Evolutionary conservation across 1,284 basidiomycete genomes (phyloP).

Genomic region (Moesziomyces parantarcticus): DNA sequence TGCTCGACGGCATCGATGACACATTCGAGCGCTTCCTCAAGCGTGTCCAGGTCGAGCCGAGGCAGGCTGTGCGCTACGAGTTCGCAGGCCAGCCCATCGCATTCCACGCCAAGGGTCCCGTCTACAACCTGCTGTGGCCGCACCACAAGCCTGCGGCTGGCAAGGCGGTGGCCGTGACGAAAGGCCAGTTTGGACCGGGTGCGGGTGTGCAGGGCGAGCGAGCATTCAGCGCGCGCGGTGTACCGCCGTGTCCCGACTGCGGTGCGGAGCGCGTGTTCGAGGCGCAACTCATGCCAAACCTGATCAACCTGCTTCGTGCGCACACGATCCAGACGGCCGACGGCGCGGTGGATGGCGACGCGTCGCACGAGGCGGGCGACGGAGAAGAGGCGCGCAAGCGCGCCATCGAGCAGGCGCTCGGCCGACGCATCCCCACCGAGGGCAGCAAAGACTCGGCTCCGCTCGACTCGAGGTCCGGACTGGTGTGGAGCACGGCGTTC

Average conservation of each 20-base stretch:
- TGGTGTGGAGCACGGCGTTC: conserved; percentile 63
- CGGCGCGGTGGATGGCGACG: conserved; percentile 9
- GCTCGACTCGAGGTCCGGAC: conserved; percentile 44
- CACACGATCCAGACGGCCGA: conserved; percentile 36
- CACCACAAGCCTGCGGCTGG: conserved; percentile 8
- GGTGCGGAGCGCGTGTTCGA: conserved; percentile 60
- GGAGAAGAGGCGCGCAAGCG: conserved; percentile 39
- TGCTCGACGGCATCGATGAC: conserved; percentile 59
- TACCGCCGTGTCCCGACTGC: conserved; percentile 57
- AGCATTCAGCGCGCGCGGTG: conserved; percentile 9
- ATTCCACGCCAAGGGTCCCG: conserved; percentile 50
- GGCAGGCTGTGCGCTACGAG: conserved; percentile 66
- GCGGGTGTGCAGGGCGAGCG: conserved; percentile 1
- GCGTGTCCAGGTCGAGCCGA: conserved; percentile 51
- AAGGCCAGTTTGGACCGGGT: conserved; percentile 17
- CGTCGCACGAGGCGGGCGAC: background rate
- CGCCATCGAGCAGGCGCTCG: conserved; percentile 58
- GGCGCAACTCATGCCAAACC: conserved; percentile 67
- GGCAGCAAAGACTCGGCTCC: background rate
- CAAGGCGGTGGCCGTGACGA: conserved; percentile 24
- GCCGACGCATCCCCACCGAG: conserved; percentile 31
- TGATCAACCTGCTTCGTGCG: conserved; percentile 59
- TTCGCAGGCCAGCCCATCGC: conserved; percentile 60
- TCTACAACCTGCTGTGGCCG: conserved; percentile 60
- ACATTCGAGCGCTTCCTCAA: conserved; percentile 63